Percentiles rank a stretch among this genome's conserved stretches.
Evolutionary conservation across 352 stramenopile species (phyloP).

Genomic region (Pythium biforme): DNA sequence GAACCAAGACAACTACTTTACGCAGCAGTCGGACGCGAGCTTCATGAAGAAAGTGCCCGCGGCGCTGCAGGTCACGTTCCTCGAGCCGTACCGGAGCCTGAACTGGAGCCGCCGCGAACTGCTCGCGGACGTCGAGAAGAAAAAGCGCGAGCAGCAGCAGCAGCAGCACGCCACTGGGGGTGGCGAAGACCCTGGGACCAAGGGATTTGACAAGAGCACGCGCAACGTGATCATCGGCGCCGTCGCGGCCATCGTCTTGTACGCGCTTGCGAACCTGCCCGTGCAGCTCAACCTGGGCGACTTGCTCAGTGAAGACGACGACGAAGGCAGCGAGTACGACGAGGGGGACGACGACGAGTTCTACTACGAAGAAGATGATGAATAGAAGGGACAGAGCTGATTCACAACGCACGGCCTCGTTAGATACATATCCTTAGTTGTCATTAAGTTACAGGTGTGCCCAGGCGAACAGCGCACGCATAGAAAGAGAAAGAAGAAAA

Average conservation of each 20-base stretch:
- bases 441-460: constrained; percentile 31
- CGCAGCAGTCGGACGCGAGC: constrained; percentile 31
- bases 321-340: constrained; percentile 30
- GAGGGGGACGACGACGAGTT: constrained; percentile 47
- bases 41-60: constrained; percentile 76
- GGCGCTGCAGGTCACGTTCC: constrained; percentile 60
- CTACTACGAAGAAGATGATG: constrained; percentile 30
- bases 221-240: constrained; percentile 82
- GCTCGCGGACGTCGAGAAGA: constrained; percentile 47
- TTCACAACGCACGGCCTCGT: background rate
- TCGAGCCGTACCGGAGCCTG: constrained; percentile 78
- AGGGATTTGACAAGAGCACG: constrained; percentile 67
- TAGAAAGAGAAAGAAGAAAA: constrained; percentile 23
- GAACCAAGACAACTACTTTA: constrained; percentile 78
- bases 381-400: background rate
- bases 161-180: constrained; percentile 7
- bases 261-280: constrained; percentile 64
- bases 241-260: constrained; percentile 66
- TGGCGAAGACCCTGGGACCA: constrained; percentile 1
- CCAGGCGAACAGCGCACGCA: constrained; percentile 16
- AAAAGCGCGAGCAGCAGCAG: constrained; percentile 36
- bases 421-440: constrained; percentile 17
- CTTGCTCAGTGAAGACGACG: constrained; percentile 39
- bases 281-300: constrained; percentile 58
- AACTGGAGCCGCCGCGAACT: constrained; percentile 82